Conservation (phyloP, 768 basidiomycete species). For the Gloeostereum incarnatum region DNA sequence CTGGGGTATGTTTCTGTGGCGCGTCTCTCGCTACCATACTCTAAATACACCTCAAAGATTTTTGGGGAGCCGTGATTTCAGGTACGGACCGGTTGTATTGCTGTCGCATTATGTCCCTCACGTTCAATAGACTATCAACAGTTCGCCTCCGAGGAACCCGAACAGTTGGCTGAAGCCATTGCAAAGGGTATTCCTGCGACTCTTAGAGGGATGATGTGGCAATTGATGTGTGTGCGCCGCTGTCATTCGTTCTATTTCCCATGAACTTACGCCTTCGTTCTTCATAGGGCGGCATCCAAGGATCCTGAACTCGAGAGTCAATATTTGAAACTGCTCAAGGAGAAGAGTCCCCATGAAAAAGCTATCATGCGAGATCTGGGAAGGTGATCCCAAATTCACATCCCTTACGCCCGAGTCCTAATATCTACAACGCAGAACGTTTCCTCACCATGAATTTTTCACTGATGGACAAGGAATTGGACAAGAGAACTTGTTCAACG, state of each 20-base stretch:
- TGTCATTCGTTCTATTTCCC: slow-evolving; percentile 3
- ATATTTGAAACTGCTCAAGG: slow-evolving; percentile 77
- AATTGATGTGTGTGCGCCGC: slow-evolving; percentile 61
- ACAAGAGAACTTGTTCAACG: slow-evolving; percentile 96
- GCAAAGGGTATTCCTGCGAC: slow-evolving; percentile 86
- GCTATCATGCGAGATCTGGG: slow-evolving; percentile 90
- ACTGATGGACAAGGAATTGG: slow-evolving; percentile 91
- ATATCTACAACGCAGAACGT: slow-evolving; percentile 49
- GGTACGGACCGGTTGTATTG: slow-evolving; percentile 30
- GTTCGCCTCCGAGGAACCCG: slow-evolving; percentile 73
- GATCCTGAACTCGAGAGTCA: slow-evolving; percentile 75
- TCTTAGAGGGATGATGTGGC: slow-evolving; percentile 93
- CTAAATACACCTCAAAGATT: slow-evolving; percentile 39
- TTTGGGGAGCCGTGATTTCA: slow-evolving; percentile 93
- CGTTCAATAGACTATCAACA: slow-evolving; percentile 65
- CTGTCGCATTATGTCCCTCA: slow-evolving; percentile 4
- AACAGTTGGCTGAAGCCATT: slow-evolving; percentile 80
- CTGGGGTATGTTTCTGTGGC: slow-evolving; percentile 51
- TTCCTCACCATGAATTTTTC: slow-evolving; percentile 96
- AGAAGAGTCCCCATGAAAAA: slow-evolving; percentile 85
- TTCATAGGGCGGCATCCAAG: slow-evolving; percentile 93
- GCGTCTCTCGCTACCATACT: slow-evolving; percentile 1
- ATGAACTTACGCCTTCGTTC: slow-evolving; percentile 9
- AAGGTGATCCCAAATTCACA: slow-evolving; percentile 33
- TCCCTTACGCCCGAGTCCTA: slow-evolving; percentile 7